Evolutionary conservation across 2,329 filamentous ascomycete genomes (phyloP).

Genomic region (Scedosporium apiospermum): DNA sequence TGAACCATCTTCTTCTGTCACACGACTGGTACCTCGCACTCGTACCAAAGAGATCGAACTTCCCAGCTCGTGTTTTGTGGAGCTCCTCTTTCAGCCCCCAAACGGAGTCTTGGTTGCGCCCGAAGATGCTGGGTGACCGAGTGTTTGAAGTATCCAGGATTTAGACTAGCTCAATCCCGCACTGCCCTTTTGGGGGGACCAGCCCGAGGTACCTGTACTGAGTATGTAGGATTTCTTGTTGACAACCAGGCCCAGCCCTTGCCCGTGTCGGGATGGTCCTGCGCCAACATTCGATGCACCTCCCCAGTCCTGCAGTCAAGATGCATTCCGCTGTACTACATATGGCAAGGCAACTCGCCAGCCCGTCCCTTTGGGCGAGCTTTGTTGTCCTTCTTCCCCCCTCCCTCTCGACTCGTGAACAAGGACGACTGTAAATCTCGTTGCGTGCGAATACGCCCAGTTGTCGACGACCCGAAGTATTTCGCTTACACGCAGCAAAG

Average conservation of each 20-base stretch:
- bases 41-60: too few relatives aligned
- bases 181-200: not conserved
- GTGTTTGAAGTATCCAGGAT: too few relatives aligned
- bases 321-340: not conserved
- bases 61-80: too few relatives aligned
- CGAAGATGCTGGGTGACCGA: too few relatives aligned
- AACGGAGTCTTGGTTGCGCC: too few relatives aligned
- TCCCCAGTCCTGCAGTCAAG: not conserved
- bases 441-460: not conserved
- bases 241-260: not conserved
- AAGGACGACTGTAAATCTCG: not conserved
- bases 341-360: not conserved
- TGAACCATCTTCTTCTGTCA: too few relatives aligned
- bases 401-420: not conserved
- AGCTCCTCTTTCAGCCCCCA: too few relatives aligned
- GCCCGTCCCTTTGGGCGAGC: not conserved
- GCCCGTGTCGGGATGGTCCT: too few relatives aligned
- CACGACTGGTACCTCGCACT: too few relatives aligned
- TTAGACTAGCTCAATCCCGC: not conserved
- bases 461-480: not conserved
- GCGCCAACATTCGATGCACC: not conserved
- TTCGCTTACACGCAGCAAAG: not conserved
- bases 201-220: not conserved
- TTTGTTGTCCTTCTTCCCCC: not conserved
- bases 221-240: too few relatives aligned